Base-by-base conservation (phyloP, 1,284 basidiomycete genomes). In the Malassezia dermatis region DNA sequence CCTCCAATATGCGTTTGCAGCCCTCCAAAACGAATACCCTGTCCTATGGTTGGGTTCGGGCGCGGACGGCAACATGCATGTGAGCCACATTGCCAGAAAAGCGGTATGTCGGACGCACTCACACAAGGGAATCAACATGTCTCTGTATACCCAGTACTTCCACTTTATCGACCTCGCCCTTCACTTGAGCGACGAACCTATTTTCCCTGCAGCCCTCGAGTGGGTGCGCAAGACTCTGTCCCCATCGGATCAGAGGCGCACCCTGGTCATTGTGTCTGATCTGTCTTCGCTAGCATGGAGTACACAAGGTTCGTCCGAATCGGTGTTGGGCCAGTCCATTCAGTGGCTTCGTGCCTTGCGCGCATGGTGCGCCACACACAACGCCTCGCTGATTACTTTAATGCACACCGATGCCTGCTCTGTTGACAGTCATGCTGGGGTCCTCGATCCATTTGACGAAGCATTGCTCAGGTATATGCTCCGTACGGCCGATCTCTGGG, bases 401-500 rank as follows among this genome's bases (percentile, higher is more conserved):
- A 23, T 42, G 28, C 55, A 57, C 12, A 34, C 45, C 0, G 55
- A 52, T 28, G 45, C 55, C 2, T 48, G 47, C 15, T 50, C 49
- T 17, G 40, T 35, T 3, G 24, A 23, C 2, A 47, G 28, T 24
- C 17, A 17, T 4, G 12, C 17, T 11, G 55, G 49, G 15, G 26
- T 50, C 0, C 40, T 57, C 1, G 55, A 57, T 24, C 21, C 23
- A 21, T 28, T 27, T 17, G 55, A 57, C 26, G 55, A 57, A 23
- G 15, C 15, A 3, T 24, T 57, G 13, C 48, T 57, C 15, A 34
- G 55, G 2, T 48, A 34, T n/a, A 21, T 57, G n/a, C 35, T 57
- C 7, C 55, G 45, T 12, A 48, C 50, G 3, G 55, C 55, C 6
- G 55, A 57, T 30, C 13, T 57, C 2, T 57, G 55, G 55, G 42